Evolutionary conservation across 352 stramenopile species (phyloP), one percentile per base, ranked within the genome.

Genomic region (Pilasporangium apinafurcum): DNA sequence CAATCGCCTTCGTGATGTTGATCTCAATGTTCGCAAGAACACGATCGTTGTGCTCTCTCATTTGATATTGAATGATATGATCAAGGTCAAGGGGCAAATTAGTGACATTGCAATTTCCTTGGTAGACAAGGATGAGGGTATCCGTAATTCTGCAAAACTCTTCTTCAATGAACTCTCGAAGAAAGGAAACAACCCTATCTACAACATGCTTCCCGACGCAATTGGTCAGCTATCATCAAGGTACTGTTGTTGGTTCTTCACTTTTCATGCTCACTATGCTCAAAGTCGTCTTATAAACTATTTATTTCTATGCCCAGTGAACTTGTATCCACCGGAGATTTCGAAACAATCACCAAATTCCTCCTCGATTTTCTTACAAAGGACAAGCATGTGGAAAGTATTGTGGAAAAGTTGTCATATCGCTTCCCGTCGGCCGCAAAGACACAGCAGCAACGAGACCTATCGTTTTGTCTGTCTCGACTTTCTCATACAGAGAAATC

Each of bases 21-120:
- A 95, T 44, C 48, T 74, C 16, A 83, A 87, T 43, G 96, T 99
- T 21, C 88, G 96, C 28, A 89, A 96, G 40, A 97, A 99, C 53
- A 96, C 95, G 28, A 86, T 98, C 35, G 97, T 98, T 53, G 95
- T 99, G 25, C 81, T 99, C 3, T 98, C 95, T 22, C 96, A 99
- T 56, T 81, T 99, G 28, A 98, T 99, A 61, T 67, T 99, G 26
- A 99, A 99, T 65, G 96, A 99, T 54, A 99, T 99, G 96, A 96
- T 99, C 30, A 98, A 98, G 71, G 94, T 98, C n/a, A 98, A 98
- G 58, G 94, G 91, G 13, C 87, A 98, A 62, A 83, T 96, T 37
- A 92, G 79, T 41, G 82, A 98, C 44, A 97, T 99, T 44, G 95
- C 95, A 3, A 80, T 98, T 9, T 97, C 87, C 28, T 64, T 99